Conservation (phyloP, 257 asterid species). For the Nicotiana tomentosiformis region DNA sequence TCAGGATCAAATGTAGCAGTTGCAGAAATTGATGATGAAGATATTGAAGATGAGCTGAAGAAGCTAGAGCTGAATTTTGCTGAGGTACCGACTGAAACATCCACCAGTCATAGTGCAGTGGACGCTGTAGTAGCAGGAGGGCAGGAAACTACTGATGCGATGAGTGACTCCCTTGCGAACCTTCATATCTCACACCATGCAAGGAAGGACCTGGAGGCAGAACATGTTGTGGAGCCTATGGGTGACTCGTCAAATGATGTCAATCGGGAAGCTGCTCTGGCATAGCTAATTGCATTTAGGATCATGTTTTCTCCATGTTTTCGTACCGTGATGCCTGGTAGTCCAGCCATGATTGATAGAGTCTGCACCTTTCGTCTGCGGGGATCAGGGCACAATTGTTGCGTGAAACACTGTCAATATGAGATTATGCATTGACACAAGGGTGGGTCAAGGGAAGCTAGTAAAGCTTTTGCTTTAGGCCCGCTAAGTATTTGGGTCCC, state of each 20-base stretch:
- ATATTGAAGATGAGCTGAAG: slow-evolving; percentile 60
- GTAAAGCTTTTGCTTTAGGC: too few species aligned
- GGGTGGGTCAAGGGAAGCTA: too few species aligned
- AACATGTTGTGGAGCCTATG: background rate
- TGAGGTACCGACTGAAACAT: slow-evolving; percentile 19
- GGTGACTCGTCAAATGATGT: slow-evolving; percentile 14
- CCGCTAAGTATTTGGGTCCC: too few species aligned
- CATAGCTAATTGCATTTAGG: background rate
- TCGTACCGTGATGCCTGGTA: background rate
- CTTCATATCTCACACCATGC: slow-evolving; percentile 36
- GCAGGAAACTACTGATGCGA: slow-evolving; percentile 31
- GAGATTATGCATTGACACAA: background rate
- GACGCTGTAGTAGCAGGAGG: slow-evolving; percentile 19
- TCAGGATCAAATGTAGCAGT: slow-evolving; percentile 35
- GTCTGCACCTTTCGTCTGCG: background rate
- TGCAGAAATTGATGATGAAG: slow-evolving; percentile 53
- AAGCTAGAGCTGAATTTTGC: slow-evolving; percentile 46
- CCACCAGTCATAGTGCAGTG: background rate
- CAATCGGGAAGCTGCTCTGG: slow-evolving; percentile 38
- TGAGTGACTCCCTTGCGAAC: slow-evolving; percentile 46
- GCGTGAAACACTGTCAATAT: background rate
- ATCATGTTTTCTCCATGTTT: background rate
- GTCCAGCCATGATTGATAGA: background rate
- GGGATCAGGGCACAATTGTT: background rate
- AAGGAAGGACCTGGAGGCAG: slow-evolving; percentile 15